Evolutionary conservation across 2,329 filamentous ascomycete genomes (phyloP).

Genomic region (Grosmannia penicillata): DNA sequence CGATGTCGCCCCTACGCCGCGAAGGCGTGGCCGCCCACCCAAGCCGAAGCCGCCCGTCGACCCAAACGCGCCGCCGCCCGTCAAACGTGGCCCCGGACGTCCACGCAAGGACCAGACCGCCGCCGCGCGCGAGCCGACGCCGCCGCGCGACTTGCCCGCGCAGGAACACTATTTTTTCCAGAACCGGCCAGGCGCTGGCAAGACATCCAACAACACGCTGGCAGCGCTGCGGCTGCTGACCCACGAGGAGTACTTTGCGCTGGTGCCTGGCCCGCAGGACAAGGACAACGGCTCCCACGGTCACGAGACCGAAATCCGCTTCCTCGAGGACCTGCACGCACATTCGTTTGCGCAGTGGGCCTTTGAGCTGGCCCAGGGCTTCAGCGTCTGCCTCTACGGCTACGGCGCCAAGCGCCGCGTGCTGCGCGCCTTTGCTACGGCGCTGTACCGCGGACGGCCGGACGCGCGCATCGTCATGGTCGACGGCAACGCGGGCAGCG

Average conservation of each 20-base stretch:
- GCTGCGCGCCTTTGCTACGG: conserved; percentile 58
- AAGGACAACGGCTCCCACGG: conserved; percentile 25
- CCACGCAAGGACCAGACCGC: conserved; percentile 7
- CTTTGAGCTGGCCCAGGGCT: conserved; percentile 77
- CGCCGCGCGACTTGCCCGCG: conserved; percentile 65
- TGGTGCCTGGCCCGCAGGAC: conserved; percentile 39
- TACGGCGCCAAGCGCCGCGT: conserved; percentile 78
- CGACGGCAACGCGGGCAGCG: conserved; percentile 57
- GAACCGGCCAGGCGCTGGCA: conserved; percentile 65
- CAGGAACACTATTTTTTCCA: conserved; percentile 92
- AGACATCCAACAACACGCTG: conserved; percentile 79
- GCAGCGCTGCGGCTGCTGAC: conserved; percentile 61
- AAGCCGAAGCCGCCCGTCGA: conserved; percentile 14
- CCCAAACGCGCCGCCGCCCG: conserved; percentile 23
- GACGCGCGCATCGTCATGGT: conserved; percentile 57
- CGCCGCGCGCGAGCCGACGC: conserved; percentile 38
- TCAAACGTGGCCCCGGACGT: conserved; percentile 8
- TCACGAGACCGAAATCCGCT: conserved; percentile 54
- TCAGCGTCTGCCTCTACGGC: conserved; percentile 82
- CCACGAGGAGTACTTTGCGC: conserved; percentile 79
- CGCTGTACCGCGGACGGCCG: conserved; percentile 37
- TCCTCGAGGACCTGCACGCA: conserved; percentile 60
- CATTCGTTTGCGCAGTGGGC: conserved; percentile 82
- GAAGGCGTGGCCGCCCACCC: conserved; percentile 22
- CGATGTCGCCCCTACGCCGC: conserved; percentile 25